These are phyloP conservation scores for Mortierella sp. DNA, from an alignment of 371 early-diverging fungal genomes.

Conservation along the genomic window DNA sequence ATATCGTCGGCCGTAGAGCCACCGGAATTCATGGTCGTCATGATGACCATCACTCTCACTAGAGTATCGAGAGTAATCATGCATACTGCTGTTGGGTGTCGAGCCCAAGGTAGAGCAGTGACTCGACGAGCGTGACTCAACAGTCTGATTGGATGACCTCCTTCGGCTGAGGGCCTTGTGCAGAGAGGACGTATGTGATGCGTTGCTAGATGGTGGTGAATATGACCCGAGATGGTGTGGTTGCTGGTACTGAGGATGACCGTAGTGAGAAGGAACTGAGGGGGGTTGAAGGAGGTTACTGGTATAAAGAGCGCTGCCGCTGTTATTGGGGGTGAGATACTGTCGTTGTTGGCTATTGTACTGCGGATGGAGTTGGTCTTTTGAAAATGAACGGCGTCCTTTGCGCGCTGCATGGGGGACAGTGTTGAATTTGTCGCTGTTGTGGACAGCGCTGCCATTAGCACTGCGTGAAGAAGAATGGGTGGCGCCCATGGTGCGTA, in stretches of 20 bases:
- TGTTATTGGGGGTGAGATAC: slow-evolving; percentile 8
- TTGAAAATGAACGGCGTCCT: slow-evolving; percentile 24
- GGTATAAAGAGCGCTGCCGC: slow-evolving; percentile 3
- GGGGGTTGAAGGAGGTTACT: slow-evolving; percentile 11
- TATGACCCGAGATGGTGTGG: slow-evolving; percentile 8
- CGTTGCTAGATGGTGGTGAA: slow-evolving; percentile 27
- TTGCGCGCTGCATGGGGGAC: slow-evolving; percentile 10
- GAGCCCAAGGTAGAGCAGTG: slow-evolving; percentile 23
- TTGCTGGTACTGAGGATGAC: slow-evolving; percentile 8
- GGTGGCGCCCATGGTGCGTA: slow-evolving; percentile 27
- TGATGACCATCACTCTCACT: slow-evolving; percentile 6
- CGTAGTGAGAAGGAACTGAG: background rate
- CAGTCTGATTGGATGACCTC: slow-evolving; percentile 48
- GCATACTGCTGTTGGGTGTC: slow-evolving; percentile 7
- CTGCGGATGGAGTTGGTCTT: slow-evolving; percentile 13
- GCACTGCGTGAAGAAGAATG: slow-evolving; percentile 29
- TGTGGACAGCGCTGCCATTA: slow-evolving; percentile 6
- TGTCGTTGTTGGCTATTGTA: background rate
- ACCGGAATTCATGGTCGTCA: slow-evolving; percentile 28
- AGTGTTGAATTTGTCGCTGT: background rate
- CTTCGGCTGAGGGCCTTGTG: slow-evolving; percentile 35
- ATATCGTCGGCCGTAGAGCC: slow-evolving; percentile 33
- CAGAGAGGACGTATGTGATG: slow-evolving; percentile 14
- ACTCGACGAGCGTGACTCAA: slow-evolving; percentile 23
- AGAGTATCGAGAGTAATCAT: slow-evolving; percentile 10